Base-by-base conservation (phyloP, 495 filamentous ascomycete species). In the Penicillium cataractarum region DNA sequence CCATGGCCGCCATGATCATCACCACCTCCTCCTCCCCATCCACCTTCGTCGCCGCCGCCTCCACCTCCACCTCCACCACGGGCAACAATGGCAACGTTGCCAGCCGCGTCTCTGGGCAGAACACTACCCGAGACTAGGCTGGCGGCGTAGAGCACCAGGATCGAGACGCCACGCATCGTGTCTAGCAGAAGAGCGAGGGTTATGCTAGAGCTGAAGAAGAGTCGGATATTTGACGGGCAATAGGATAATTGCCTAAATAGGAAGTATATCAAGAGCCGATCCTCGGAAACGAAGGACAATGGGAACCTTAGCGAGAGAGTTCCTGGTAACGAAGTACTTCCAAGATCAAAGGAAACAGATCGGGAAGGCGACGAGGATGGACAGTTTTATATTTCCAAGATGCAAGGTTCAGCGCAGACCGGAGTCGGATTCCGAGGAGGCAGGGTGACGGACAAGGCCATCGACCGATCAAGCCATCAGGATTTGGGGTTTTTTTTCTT, bases 261-360 rank as follows among this genome's bases (percentile, higher is more conserved):
- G 33, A 58, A 58, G 29, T 58, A 35, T 33, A 40, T 51, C 4
- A 12, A 54, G 6, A 54, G 57, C 51, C 48, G 56, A 59, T 57
- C 19, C 39, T 52, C 35, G 32, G 35, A 55, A 67, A 64, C 58
- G 62, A 70, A 65, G 22, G 58, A 61, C 59, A 24, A 51, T 26
- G 66, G 65, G 65, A 69, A 71, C 68, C 63, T 56, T 69, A 71
- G 62, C 68, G 70, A 71, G 57, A 69, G 65, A 67, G 68, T 58
- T 71, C 68, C 70, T 69, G 62, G n/a, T 29, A 21, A 65, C 26
- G 27, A 15, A 61, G 54, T 39, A 32, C 37, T 40, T 55, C 46
- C 33, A 49, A 27, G 37, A 42, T 6, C 61, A 48, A 24, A 58
- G 42, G 12, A 60, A 35, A 7, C 24, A 13, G 4, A 9, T 27